Evolutionary conservation across 2,329 filamentous ascomycete species (phyloP).

Genomic region (Macrophomina phaseolina): DNA sequence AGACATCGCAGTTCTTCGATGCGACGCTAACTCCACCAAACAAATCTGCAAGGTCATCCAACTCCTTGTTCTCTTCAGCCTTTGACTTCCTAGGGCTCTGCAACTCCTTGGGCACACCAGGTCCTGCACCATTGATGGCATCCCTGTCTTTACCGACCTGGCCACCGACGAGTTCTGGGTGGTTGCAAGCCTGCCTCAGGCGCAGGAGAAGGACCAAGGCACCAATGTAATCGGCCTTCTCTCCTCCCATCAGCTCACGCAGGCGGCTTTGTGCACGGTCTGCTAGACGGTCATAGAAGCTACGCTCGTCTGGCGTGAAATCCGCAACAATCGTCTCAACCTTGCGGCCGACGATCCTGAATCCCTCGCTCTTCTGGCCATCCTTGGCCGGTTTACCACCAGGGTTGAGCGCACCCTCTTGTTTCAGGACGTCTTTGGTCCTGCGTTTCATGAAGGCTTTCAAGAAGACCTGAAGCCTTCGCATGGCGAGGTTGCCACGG

Average conservation of each 20-base stretch:
- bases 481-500: slow-evolving; percentile 86
- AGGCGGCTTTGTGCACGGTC: slow-evolving; percentile 84
- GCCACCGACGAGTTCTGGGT: slow-evolving; percentile 83
- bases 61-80: slow-evolving; percentile 64
- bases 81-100: slow-evolving; percentile 47
- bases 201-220: slow-evolving; percentile 91
- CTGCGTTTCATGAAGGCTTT: slow-evolving; percentile 98
- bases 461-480: slow-evolving; percentile 80
- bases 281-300: slow-evolving; percentile 85
- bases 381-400: slow-evolving; percentile 67
- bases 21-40: slow-evolving; percentile 83
- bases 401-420: slow-evolving; percentile 79
- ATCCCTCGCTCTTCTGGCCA: slow-evolving; percentile 65
- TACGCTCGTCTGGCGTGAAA: slow-evolving; percentile 79
- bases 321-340: slow-evolving; percentile 79
- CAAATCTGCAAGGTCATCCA: slow-evolving; percentile 84
- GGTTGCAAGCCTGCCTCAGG: slow-evolving; percentile 91
- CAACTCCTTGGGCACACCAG: slow-evolving; percentile 29
- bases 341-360: slow-evolving; percentile 91
- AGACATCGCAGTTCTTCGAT: slow-evolving; percentile 81
- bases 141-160: slow-evolving; percentile 89
- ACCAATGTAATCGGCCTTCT: slow-evolving; percentile 86
- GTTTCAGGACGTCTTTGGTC: slow-evolving; percentile 94
- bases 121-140: slow-evolving; percentile 64
- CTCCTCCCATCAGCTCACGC: slow-evolving; percentile 83